Conservation (phyloP, 768 basidiomycete genomes). For the Kwoniella mangroviensis region DNA sequence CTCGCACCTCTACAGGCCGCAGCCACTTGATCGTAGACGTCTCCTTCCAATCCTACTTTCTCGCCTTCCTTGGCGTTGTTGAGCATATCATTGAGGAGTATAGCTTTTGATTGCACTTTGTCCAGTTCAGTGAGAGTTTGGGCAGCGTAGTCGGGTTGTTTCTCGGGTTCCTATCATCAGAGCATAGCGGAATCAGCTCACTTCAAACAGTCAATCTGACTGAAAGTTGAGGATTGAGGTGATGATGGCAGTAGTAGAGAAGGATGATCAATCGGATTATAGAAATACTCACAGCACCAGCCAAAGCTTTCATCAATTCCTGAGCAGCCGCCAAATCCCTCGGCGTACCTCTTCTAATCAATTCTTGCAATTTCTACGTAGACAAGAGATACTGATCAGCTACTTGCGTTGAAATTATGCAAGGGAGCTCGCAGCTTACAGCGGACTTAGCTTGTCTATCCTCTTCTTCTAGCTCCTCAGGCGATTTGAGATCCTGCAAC, state of each 20-base stretch:
- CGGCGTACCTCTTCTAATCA: constrained; percentile 93
- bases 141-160: constrained; percentile 88
- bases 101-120: constrained; percentile 91
- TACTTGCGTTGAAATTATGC: too few relatives aligned
- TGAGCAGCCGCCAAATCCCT: constrained; percentile 93
- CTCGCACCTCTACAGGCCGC: constrained; percentile 76
- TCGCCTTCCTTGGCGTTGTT: constrained; percentile 88
- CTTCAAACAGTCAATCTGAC: neutral
- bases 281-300: constrained; percentile 69
- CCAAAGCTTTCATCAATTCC: constrained; percentile 93
- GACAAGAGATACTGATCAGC: neutral
- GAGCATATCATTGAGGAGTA: constrained; percentile 94
- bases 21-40: constrained; percentile 96
- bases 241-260: neutral
- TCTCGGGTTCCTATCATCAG: constrained; percentile 71
- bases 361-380: constrained; percentile 85
- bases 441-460: constrained; percentile 93
- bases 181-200: constrained; percentile 11
- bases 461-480: constrained; percentile 93
- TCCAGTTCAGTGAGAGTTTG: constrained; percentile 89
- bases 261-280: neutral
- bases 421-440: constrained; percentile 46
- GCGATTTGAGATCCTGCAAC: constrained; percentile 81
- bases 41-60: constrained; percentile 75
- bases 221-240: neutral